Percentiles rank a stretch among this genome's conserved stretches.
These are phyloP conservation scores for Trichoderma atrobrunneum DNA, from an alignment of 2,329 filamentous ascomycete species.

Conservation along the genomic window DNA sequence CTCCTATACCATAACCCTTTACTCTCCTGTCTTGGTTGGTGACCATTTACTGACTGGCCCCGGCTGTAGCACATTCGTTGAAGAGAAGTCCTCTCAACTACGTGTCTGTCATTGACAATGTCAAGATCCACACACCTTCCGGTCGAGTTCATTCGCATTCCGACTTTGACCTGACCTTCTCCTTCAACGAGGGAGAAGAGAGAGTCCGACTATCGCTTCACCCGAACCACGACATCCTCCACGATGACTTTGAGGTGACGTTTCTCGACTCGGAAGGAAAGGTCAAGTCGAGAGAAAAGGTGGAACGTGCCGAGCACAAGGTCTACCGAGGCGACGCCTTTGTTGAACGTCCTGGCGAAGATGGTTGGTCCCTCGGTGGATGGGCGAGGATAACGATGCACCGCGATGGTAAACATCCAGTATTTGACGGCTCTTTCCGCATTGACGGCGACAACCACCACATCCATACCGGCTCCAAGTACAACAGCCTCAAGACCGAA, in stretches of 20 bases:
- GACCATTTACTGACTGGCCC: conserved; percentile 27
- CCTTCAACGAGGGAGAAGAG: conserved; percentile 63
- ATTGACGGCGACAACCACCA: conserved; percentile 82
- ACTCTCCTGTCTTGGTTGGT: not conserved
- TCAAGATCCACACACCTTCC: conserved; percentile 73
- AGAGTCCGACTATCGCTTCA: conserved; percentile 76
- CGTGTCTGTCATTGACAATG: conserved; percentile 69
- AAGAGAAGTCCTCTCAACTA: conserved; percentile 74
- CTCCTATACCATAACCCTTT: not conserved
- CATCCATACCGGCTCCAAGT: conserved; percentile 72
- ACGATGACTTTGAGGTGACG: conserved; percentile 69
- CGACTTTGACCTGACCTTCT: conserved; percentile 80
- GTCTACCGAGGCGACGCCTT: conserved; percentile 82
- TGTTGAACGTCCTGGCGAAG: conserved; percentile 57
- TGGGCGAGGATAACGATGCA: conserved; percentile 82
- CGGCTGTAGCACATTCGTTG: conserved; percentile 61
- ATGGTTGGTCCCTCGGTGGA: conserved; percentile 74
- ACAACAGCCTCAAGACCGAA: conserved; percentile 66
- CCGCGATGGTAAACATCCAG: conserved; percentile 70
- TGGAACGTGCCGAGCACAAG: conserved; percentile 71
- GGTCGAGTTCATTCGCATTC: conserved; percentile 77
- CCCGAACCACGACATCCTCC: conserved; percentile 87
- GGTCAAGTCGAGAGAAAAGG: conserved; percentile 61
- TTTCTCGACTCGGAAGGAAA: conserved; percentile 71
- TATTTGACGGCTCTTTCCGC: conserved; percentile 89